Conservation (phyloP, 352 stramenopile genomes). For the Phytophthora fragariaefolia region DNA sequence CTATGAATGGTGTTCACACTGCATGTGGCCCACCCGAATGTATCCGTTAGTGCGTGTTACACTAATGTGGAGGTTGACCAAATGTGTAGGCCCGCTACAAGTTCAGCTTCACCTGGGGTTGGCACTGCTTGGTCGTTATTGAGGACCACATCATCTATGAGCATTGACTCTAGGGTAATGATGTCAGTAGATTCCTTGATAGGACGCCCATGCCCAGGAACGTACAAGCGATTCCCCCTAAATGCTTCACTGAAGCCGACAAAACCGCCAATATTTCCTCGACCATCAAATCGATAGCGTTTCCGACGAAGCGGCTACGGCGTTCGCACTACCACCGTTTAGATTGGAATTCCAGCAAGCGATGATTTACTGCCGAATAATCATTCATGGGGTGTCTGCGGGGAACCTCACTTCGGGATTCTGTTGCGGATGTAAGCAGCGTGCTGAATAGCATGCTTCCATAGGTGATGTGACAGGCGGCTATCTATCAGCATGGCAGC, state of each 20-base stretch:
- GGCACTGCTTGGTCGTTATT: conserved; percentile 1
- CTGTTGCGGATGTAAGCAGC: conserved; percentile 5
- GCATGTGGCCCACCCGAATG: no score
- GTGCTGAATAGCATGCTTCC: conserved; percentile 4
- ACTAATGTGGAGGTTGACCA: background rate
- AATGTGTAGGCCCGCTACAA: no score
- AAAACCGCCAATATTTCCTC: conserved; percentile 2
- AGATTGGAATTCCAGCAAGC: conserved; percentile 1
- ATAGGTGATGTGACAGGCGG: conserved; percentile 1
- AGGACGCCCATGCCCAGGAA: conserved; percentile 1
- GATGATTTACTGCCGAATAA: conserved; percentile 2
- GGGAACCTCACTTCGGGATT: background rate
- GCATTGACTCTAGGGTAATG: conserved; percentile 6
- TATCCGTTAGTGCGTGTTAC: no score
- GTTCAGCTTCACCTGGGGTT: no score
- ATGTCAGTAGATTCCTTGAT: conserved; percentile 14
- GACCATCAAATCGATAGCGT: background rate
- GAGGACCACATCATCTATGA: background rate
- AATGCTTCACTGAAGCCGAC: conserved; percentile 13
- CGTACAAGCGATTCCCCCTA: background rate
- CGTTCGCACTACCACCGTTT: conserved; percentile 1
- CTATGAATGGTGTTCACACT: no score
- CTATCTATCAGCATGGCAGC: background rate
- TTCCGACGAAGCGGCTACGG: background rate
- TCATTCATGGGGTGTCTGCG: background rate